Evolutionary conservation across 495 filamentous ascomycete genomes (phyloP), one percentile per base, ranked within the genome.

Genomic region (Pyrenula aspistea): DNA sequence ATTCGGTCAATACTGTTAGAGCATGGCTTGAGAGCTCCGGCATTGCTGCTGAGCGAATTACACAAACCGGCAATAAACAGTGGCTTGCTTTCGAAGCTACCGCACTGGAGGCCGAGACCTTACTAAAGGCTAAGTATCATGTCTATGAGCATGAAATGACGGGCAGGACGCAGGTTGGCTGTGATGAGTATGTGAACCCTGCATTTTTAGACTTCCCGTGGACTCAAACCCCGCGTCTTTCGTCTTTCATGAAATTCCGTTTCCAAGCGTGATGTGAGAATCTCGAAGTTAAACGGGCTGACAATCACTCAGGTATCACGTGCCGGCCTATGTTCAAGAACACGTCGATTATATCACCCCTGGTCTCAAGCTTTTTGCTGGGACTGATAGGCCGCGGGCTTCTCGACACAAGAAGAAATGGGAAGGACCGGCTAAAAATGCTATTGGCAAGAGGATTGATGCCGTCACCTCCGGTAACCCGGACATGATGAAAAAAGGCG

Each of bases 321-420:
- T 83, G 1, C 81, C 81, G 1, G 65, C 67, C 22, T 66, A 76
- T 22, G 60, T 82, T 20, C 65, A 67, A 31, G 68, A 70, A 36
- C 74, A 84, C 55, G 67, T 83, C 36, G 81, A 83, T 62, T 82
- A 79, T 61, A 78, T 83, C 55, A 83, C 75, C 1, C 78, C 79
- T 1, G 72, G 71, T 48, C 64, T 76, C 15, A 56, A 63, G 2
- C 56, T 66, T 49, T 61, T 67, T 1, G 65, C 67, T 55, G 62
- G 68, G 36, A 57, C 55, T 1, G 60, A 57, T 8, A 51, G 61
- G 53, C 24, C 21, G 15, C 55, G 10, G 42, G 22, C 47, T 53
- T 15, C 31, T 4, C 4, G 15, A 15, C 8, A 4, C 8, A 15
- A 42, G 31, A 42, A 42, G 15, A 4, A 15, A 42, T 42, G 31